These are phyloP conservation scores for Nemania sp. DNA, from an alignment of 2,329 filamentous ascomycete species.

Conservation along the genomic window DNA sequence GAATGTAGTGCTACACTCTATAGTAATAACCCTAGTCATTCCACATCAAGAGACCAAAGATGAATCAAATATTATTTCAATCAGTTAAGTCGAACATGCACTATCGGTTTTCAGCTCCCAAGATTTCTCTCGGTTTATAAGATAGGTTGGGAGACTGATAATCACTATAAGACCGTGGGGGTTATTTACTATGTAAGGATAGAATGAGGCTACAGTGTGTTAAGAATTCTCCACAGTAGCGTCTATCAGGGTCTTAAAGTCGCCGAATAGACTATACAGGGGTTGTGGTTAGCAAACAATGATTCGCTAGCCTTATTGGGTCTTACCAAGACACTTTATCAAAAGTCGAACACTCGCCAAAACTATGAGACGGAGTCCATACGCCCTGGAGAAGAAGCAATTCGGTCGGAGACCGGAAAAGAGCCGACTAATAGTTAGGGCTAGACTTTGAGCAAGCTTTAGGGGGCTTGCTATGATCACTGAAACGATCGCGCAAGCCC, in stretches of 20 bases:
- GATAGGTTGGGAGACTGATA: constrained; percentile 6
- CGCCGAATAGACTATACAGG: constrained; percentile 24
- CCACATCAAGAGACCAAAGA: neutral
- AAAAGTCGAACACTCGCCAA: neutral
- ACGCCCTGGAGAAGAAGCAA: neutral
- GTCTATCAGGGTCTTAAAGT: neutral
- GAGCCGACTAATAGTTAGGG: neutral
- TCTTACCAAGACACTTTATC: neutral
- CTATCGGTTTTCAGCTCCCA: constrained; percentile 32
- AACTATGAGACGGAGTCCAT: constrained; percentile 1
- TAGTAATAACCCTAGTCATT: neutral
- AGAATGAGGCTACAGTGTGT: constrained; percentile 10
- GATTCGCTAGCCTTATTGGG: constrained; percentile 15
- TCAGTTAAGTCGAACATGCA: constrained; percentile 3
- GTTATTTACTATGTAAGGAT: neutral
- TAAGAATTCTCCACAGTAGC: neutral
- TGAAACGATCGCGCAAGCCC: neutral
- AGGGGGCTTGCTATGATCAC: neutral
- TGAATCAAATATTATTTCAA: neutral
- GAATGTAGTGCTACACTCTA: neutral
- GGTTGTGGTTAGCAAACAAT: constrained; percentile 7
- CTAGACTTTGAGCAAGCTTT: neutral
- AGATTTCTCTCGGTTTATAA: constrained; percentile 3
- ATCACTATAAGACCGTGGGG: constrained; percentile 10
- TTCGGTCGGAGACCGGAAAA: neutral